Evolutionary conservation across 75 land plant genomes (phyloP).

Genomic region (Larix kaempferi): DNA sequence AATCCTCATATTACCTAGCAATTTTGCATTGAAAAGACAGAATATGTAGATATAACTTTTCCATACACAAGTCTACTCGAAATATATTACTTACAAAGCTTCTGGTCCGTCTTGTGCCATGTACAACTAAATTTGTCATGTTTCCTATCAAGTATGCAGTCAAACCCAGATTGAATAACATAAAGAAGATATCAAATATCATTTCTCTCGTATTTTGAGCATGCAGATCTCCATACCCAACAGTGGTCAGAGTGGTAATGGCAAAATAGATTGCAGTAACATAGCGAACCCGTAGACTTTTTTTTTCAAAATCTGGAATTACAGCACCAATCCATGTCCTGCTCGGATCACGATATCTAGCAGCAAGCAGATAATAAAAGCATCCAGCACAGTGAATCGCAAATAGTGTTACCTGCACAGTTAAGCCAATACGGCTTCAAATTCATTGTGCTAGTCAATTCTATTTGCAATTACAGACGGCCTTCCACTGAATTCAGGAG

Average conservation of each 20-base stretch:
- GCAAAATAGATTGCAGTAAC: slow-evolving; percentile 53
- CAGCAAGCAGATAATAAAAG: slow-evolving; percentile 51
- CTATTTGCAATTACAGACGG: background rate
- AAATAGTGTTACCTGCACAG: slow-evolving; percentile 50
- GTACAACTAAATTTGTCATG: slow-evolving; percentile 64
- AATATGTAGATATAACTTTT: too few relatives aligned
- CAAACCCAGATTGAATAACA: slow-evolving; percentile 53
- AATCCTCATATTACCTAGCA: too few relatives aligned
- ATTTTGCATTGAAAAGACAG: too few relatives aligned
- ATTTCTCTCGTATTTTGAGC: slow-evolving; percentile 48
- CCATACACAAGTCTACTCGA: too few relatives aligned
- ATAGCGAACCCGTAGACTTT: slow-evolving; percentile 41
- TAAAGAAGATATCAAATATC: slow-evolving; percentile 43
- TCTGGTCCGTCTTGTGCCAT: slow-evolving; percentile 44
- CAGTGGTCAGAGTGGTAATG: slow-evolving; percentile 59
- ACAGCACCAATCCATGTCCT: slow-evolving; percentile 54
- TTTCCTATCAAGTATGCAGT: slow-evolving; percentile 66
- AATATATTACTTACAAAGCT: slow-evolving; percentile 40
- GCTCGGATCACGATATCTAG: slow-evolving; percentile 28
- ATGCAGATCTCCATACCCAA: slow-evolving; percentile 63
- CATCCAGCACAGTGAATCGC: slow-evolving; percentile 62
- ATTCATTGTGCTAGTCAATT: background rate
- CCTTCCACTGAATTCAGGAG: background rate
- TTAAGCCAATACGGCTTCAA: background rate
- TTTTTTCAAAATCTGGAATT: slow-evolving; percentile 28